These are phyloP conservation scores for Tricholoma sp. DNA, from an alignment of 768 basidiomycete genomes.

Conservation along the genomic window DNA sequence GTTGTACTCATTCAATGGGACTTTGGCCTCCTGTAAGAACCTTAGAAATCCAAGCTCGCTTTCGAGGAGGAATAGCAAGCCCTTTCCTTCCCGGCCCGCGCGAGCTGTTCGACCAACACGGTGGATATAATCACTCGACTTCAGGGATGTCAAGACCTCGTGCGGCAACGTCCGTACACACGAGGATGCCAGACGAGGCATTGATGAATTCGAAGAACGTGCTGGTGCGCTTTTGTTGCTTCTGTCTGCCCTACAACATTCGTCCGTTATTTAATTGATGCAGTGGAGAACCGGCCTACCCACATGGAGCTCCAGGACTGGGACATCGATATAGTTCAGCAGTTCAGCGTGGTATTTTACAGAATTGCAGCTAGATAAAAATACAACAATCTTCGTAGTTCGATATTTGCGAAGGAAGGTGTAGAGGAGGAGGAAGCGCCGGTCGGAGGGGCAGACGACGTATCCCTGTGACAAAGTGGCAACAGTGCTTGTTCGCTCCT, in stretches of 20 bases:
- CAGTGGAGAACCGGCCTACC: constrained; percentile 13
- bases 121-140: constrained; percentile 99
- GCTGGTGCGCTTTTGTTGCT: constrained; percentile 98
- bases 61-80: constrained; percentile 87
- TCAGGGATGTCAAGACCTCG: constrained; percentile 96
- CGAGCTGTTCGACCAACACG: constrained; percentile 97
- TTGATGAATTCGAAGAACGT: constrained; percentile 99
- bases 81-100: constrained; percentile 94
- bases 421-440: constrained; percentile 94
- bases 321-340: constrained; percentile 97
- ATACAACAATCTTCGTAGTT: constrained; percentile 98
- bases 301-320: constrained; percentile 91
- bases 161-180: constrained; percentile 99
- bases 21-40: constrained; percentile 95
- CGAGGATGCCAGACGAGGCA: constrained; percentile 83
- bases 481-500: constrained; percentile 85
- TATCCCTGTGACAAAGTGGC: constrained; percentile 95
- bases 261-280: neutral
- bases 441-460: constrained; percentile 94
- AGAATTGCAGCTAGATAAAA: constrained; percentile 96
- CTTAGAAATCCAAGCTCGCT: constrained; percentile 94
- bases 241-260: constrained; percentile 86
- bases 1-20: constrained; percentile 93
- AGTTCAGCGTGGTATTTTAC: constrained; percentile 97
- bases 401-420: constrained; percentile 96